Percentiles rank a stretch among this genome's conserved stretches.
Evolutionary conservation across 441 rosid species (phyloP).

Genomic region (Kokia cookei): DNA sequence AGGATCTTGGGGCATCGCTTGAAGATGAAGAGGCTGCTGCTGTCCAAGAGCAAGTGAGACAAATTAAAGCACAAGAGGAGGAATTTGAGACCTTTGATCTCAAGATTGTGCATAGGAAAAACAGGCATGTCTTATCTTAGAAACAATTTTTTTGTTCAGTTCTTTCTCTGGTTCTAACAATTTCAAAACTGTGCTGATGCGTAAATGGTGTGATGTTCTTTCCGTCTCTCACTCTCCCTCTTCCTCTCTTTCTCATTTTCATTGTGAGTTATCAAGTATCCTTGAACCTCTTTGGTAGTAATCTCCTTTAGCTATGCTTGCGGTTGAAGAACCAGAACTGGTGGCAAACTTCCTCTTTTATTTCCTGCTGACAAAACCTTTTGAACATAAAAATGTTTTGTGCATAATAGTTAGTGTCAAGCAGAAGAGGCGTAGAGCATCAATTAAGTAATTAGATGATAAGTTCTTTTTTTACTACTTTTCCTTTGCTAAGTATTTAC

Average conservation of each 20-base stretch:
- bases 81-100: constrained; percentile 98
- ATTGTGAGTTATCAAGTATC: not conserved
- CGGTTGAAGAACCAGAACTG: not conserved
- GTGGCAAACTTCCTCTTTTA: not conserved
- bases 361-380: not conserved
- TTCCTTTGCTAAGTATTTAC: not conserved
- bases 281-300: not conserved
- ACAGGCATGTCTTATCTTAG: constrained; percentile 49
- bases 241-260: too few relatives aligned
- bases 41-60: constrained; percentile 95
- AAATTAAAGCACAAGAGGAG: constrained; percentile 92
- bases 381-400: not conserved
- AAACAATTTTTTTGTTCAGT: too few relatives aligned
- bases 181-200: not conserved
- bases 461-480: not conserved
- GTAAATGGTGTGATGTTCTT: not conserved
- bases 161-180: too few relatives aligned
- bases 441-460: not conserved
- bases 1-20: constrained; percentile 46
- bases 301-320: not conserved
- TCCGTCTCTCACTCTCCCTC: not conserved
- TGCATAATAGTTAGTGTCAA: not conserved
- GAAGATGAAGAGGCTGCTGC: constrained; percentile 97
- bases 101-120: constrained; percentile 92
- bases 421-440: too few relatives aligned